Conservation (phyloP, 257 asterid genomes). For the Jacaranda copaia region DNA sequence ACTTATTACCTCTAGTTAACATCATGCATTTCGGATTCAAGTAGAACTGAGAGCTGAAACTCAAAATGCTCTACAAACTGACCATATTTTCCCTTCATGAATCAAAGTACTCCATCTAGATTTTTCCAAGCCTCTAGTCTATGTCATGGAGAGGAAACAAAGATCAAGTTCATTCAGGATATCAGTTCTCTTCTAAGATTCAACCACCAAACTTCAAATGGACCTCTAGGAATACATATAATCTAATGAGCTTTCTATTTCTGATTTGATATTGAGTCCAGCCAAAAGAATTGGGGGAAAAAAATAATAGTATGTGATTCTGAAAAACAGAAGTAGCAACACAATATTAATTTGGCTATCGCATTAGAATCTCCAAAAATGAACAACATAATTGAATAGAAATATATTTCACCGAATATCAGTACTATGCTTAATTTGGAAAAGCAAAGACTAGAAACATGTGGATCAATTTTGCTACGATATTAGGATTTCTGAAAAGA, state of each 20-base stretch:
- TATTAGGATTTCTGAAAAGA: background rate
- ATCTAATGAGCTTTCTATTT: background rate
- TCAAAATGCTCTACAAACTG: background rate
- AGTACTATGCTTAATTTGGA: background rate
- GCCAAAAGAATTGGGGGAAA: background rate
- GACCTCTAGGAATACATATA: conserved; percentile 1
- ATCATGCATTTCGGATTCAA: background rate
- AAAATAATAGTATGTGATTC: background rate
- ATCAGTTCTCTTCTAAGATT: background rate
- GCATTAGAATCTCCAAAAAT: background rate
- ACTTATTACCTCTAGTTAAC: background rate
- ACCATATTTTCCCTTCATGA: background rate
- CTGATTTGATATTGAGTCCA: background rate
- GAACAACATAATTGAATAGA: background rate
- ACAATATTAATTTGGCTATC: background rate
- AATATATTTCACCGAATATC: background rate
- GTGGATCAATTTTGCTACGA: background rate
- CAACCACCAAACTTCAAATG: background rate
- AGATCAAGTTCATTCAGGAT: background rate
- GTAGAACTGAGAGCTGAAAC: background rate
- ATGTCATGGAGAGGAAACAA: background rate
- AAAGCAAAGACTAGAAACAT: background rate
- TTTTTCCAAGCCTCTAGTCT: background rate
- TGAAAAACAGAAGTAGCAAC: conserved; percentile 2
- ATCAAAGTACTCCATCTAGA: background rate